Base-by-base conservation (phyloP, 2,329 filamentous ascomycete species). In the Hymenoscyphus scutula region DNA sequence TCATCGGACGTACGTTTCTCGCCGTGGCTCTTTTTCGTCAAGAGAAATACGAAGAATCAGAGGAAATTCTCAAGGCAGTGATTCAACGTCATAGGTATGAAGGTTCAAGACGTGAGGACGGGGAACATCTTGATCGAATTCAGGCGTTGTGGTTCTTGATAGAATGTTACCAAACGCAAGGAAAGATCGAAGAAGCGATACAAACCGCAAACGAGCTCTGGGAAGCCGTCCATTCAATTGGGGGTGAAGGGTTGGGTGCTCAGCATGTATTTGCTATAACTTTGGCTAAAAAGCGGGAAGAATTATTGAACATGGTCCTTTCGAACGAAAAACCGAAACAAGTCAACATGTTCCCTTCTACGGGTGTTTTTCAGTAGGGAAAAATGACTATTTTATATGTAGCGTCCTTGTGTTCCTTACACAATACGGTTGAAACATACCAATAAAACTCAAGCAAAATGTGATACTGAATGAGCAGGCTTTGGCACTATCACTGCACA, bases 1-100 rank as follows among this genome's bases (percentile, higher is more conserved):
- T 73, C 1, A 10, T 32, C 23, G 62, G 56, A 7, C 59, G 60
- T 29, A 38, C 25, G 2, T 48, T 59, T 19, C 41, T 53, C 19
- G 56, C 60, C 0, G 25, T 59, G 29, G 37, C 61, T 3, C 56
- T 64, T 10, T 30, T 59, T 13, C 4, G 25, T 4, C 41, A 51
- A 29, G 32, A 53, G 34, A 37, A 58, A 17, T 64, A 59, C 38
- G 25, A 45, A 3, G 62, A 64, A 37, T 59, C 64, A 29, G 53
- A 62, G 58, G 41, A 23, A 17, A 61, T 61, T 3, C 56, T 64
- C 2, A 6, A 13, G 8, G 29, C 45, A 5, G 55, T 61, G 10
- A 11, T 58, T 8, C 53, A 63, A 29, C 29, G 15, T 3, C 19
- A 38, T 6, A 19, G 27, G 29, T 60, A 60, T 41, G 30, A 17